phyloP scores from a whole-genome alignment of 1,139 yeast genomes.

The Saccharomyces pastorianus region DNA sequence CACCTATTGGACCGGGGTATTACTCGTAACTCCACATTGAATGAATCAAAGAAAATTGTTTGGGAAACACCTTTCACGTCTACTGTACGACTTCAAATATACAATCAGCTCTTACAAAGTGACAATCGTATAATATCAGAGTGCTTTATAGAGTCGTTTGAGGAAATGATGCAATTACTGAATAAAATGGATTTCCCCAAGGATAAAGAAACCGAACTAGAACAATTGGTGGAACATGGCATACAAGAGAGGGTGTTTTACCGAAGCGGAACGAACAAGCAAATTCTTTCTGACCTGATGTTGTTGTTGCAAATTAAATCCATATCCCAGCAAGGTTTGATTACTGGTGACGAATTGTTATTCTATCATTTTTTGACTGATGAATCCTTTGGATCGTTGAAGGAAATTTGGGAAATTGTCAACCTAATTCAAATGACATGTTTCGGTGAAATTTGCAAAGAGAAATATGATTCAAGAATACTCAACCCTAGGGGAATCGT shows the following conservation, averaged over 20 bases:
- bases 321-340: conserved; percentile 24
- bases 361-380: conserved; percentile 22
- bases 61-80: conserved; percentile 35
- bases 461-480: conserved; percentile 23
- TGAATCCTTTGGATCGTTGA: conserved; percentile 9
- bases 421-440: conserved; percentile 27
- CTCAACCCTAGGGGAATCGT: conserved; percentile 19
- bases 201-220: conserved; percentile 26
- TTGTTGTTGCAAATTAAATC: conserved; percentile 24
- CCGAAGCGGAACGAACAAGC: not conserved
- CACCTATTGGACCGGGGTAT: conserved; percentile 22
- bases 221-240: conserved; percentile 18
- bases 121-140: conserved; percentile 19
- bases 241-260: conserved; percentile 11
- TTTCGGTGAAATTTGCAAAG: conserved; percentile 21
- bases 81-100: conserved; percentile 30
- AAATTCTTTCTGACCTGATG: conserved; percentile 8
- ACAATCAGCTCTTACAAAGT: conserved; percentile 26
- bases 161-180: conserved; percentile 25
- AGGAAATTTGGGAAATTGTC: conserved; percentile 25
- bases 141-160: conserved; percentile 24
- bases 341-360: conserved; percentile 25
- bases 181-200: conserved; percentile 21
- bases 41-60: conserved; percentile 34
- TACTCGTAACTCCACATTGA: conserved; percentile 31